Evolutionary conservation across 2,329 filamentous ascomycete genomes (phyloP), one percentile per base, ranked within the genome.

Genomic region (Colletotrichum paranaense): DNA sequence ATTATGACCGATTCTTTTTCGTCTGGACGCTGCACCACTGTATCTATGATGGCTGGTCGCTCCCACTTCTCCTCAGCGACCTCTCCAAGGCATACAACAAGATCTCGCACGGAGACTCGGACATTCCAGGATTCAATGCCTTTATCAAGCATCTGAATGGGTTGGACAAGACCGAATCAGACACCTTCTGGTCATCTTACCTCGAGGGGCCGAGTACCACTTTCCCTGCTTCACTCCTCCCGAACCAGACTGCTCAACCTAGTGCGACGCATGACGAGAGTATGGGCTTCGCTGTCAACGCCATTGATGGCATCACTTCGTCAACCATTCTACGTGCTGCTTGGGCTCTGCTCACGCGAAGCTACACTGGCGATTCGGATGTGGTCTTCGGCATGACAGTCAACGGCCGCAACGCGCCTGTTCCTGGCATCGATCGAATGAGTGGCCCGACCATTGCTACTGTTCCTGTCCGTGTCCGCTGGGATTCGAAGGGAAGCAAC

Each of bases 321-420:
- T 26, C 55, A 7, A 58, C 19, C 7, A 58, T 58, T 32, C 60
- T 79, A 19, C 74, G 78, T 8, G 76, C 78, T 0, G 76, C 79
- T 6, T 78, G 77, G 75, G 72, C 77, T 1, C 63, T 87, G 11
- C 77, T 84, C 2, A 78, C 82, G 1, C 80, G 80, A 0, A 74
- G 81, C 3, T 84, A 86, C 62, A 79, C 83, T 76, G 80, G 55
- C 74, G 80, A 72, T 35, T 30, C 57, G 24, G 63, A 66, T 49
- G 70, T 80, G 1, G 59, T 76, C 1, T 85, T 81, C 55, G 79
- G 78, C 4, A 73, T 71, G 16, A 77, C 78, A 0, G 62, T 79
- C 4, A 78, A 78, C 3, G 80, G 81, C 19, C 78, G 81, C 2
- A 72, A 78, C 16, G 76, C 77, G 5, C 70, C 76, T 7, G 70